Conservation (phyloP, 2,329 filamentous ascomycete species). For the Pseudophaeomoniella oleicola region DNA sequence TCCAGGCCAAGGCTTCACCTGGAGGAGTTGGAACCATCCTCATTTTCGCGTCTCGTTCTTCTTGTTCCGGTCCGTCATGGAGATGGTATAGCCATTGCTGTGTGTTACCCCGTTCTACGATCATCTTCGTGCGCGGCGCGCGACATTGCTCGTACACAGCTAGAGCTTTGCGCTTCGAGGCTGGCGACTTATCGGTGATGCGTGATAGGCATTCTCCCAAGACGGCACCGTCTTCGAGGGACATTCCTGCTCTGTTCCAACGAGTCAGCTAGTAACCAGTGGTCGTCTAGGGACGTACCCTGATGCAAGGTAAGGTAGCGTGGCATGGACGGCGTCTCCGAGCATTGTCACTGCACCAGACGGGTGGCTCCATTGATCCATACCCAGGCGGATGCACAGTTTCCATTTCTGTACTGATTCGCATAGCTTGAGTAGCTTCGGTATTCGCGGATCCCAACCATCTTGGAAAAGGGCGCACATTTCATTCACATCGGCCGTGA, state of each 20-base stretch:
- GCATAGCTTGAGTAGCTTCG: slow-evolving; percentile 42
- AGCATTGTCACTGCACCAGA: slow-evolving; percentile 43
- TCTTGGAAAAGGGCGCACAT: slow-evolving; percentile 44
- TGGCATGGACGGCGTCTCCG: slow-evolving; percentile 51
- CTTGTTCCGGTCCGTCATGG: slow-evolving; percentile 42
- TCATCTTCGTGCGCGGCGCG: slow-evolving; percentile 41
- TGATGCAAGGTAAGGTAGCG: slow-evolving; percentile 49
- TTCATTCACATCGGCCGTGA: slow-evolving; percentile 41
- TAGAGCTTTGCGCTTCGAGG: slow-evolving; percentile 18
- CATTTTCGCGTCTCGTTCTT: slow-evolving; percentile 35
- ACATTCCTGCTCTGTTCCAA: slow-evolving; percentile 41
- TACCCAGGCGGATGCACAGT: slow-evolving; percentile 38
- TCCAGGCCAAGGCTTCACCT: slow-evolving; percentile 28
- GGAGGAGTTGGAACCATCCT: neutral
- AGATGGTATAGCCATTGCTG: slow-evolving; percentile 50
- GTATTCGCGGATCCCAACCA: slow-evolving; percentile 42
- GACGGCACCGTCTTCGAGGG: slow-evolving; percentile 54
- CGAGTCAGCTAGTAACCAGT: too few species aligned
- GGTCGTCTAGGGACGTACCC: too few species aligned
- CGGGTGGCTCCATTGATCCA: slow-evolving; percentile 43
- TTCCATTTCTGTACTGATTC: slow-evolving; percentile 48
- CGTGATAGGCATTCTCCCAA: slow-evolving; percentile 43
- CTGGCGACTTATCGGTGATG: slow-evolving; percentile 26
- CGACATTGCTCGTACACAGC: slow-evolving; percentile 41
- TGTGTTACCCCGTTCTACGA: slow-evolving; percentile 44